Base-by-base conservation (phyloP, 192 early-diverging fungal species). In the Linderina pennispora region DNA sequence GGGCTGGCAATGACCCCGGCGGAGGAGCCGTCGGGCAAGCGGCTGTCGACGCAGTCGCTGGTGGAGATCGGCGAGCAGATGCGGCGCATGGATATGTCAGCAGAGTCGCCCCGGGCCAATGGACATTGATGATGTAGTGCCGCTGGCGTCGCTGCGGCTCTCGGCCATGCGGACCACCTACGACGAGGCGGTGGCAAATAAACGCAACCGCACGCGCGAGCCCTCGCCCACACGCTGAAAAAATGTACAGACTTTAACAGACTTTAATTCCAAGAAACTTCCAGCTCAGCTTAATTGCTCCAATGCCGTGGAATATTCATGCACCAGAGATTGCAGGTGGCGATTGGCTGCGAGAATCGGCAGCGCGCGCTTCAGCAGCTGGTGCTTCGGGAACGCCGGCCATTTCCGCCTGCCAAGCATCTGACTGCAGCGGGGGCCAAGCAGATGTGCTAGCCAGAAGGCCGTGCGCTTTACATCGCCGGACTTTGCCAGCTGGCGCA, bases 281-380 rank as follows among this genome's bases (percentile, higher is more conserved):
- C 38, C 10, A n/a, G 2, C 32, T 2, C 15, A 18, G 17, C 28
- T 4, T 43, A 53, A 43, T 8, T 40, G 23, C 7, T 51, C 28
- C 9, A 65, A 36, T 5, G 54, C 45, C 19, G 33, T 31, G 2
- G 58, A 53, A 34, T 82, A 86, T 46, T 86, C 82, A 14, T 70
- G 67, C 6, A 83, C 70, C 18, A 80, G 53, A 16, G 77, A 43
- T 40, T 88, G 86, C 40, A 86, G 52, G 6, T 75, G 52, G 35
- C 86, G 70, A 50, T 88, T 88, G 17, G 76, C 58, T 52, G 86
- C 77, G 18, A 92, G 70, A 1, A 86, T 62, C 0, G 81, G 83
- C 22, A 92, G 49, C 13, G 89, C 55, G 35, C 82, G 78, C 26
- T 62, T 57, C 3, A 92, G 37, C 8, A 90, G 47, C 26, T 75